phyloP scores from a whole-genome alignment of 805 yeast genomes.

The Myxozyma neglecta region DNA sequence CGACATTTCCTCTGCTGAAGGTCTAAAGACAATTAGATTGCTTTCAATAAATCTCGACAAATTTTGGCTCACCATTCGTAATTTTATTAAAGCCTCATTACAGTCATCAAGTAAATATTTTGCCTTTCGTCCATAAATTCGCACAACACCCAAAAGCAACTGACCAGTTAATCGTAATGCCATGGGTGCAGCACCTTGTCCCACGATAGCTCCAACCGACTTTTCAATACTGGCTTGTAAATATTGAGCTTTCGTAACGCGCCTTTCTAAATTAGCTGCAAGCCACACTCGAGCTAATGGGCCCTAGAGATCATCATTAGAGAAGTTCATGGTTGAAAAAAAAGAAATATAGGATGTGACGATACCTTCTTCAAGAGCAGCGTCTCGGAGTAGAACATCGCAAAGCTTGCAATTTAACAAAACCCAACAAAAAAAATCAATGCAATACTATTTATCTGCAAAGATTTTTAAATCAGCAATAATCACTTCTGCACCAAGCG shows the following conservation, averaged over 20 bases:
- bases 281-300: slow-evolving; percentile 90
- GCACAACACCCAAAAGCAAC: slow-evolving; percentile 78
- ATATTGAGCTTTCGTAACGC: slow-evolving; percentile 68
- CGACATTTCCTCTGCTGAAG: slow-evolving; percentile 45
- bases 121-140: slow-evolving; percentile 83
- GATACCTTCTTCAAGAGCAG: slow-evolving; percentile 50
- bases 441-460: not conserved
- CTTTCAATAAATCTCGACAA: not conserved
- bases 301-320: slow-evolving; percentile 49
- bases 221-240: slow-evolving; percentile 68
- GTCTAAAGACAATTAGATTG: slow-evolving; percentile 17
- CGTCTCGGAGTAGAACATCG: slow-evolving; percentile 54
- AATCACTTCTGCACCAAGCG: not conserved
- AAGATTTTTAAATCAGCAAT: too few species aligned
- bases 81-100: slow-evolving; percentile 66
- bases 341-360: not conserved
- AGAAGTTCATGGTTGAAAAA: not conserved
- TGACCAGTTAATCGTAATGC: slow-evolving; percentile 85
- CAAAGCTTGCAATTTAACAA: not conserved
- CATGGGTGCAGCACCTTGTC: slow-evolving; percentile 54
- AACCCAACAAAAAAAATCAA: not conserved
- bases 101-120: slow-evolving; percentile 82
- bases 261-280: slow-evolving; percentile 84
- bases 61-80: slow-evolving; percentile 51
- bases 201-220: slow-evolving; percentile 65